A percentile compares a stretch with the other conserved stretches of the same genome.
phyloP scores from a whole-genome alignment of 176 grass and related monocot species.

The Aegilops sharonensis region DNA sequence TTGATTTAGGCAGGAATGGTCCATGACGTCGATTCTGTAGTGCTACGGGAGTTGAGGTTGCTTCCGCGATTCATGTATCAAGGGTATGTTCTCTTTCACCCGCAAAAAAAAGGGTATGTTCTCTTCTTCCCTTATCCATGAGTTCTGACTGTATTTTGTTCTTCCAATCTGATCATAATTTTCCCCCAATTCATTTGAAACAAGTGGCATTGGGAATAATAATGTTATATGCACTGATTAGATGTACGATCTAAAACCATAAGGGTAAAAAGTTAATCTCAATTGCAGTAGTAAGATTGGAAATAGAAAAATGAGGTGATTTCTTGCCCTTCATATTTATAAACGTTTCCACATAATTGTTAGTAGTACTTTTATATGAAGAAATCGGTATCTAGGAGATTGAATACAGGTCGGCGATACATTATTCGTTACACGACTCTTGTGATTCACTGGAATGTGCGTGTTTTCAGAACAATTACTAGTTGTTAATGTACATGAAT shows the following conservation, averaged over 20 bases:
- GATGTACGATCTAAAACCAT: neutral
- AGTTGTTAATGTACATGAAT: constrained; percentile 67
- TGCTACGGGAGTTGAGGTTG: neutral
- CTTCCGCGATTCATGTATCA: neutral
- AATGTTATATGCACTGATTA: neutral
- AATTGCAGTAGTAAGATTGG: neutral
- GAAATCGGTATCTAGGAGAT: too few species aligned
- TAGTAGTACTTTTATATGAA: too few species aligned
- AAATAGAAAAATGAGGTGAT: neutral
- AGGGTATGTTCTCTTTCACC: neutral
- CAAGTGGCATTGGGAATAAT: neutral
- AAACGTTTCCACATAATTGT: too few species aligned
- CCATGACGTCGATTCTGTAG: neutral
- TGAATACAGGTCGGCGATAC: too few species aligned
- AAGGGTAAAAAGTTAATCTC: neutral
- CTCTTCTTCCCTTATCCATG: neutral
- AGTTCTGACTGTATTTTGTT: neutral
- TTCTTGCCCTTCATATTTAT: too few species aligned
- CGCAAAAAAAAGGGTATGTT: neutral
- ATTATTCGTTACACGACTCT: too few species aligned
- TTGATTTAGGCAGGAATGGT: neutral
- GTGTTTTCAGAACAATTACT: too few species aligned
- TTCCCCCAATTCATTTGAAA: neutral
- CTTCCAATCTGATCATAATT: neutral
- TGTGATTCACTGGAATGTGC: too few species aligned